Evolutionary conservation across 495 filamentous ascomycete species (phyloP), one percentile per base, ranked within the genome.

Genomic region (Talaromyces stipitatus): DNA sequence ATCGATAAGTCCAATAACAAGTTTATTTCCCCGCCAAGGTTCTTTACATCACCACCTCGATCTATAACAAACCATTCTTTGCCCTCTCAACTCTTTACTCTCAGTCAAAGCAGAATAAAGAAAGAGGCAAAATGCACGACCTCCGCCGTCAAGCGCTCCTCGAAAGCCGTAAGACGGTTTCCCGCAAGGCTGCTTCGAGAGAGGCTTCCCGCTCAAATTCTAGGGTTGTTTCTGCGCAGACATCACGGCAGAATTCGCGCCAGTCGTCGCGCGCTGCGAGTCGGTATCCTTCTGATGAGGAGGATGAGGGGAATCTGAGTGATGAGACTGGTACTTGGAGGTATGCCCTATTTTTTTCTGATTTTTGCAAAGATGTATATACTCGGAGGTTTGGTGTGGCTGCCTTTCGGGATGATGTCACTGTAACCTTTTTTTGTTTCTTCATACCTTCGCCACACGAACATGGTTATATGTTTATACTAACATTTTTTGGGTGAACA

Each of bases 141-240:
- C 81, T 97, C 54, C 82, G 89, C 63, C 85, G 92, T 66, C 89
- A 89, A 68, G 90, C 88, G 30, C 79, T 89, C 23, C 63, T 77
- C 10, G 88, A 92, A 76, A 89, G 86, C 73, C 84, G 85, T 67
- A 98, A 98, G 77, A 98, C 92, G 32, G 79, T 94, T 50, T 97
- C 94, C 32, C 85, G 87, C 66, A 96, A 96, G 73, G 91, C 91
- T 6, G 85, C 84, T 50, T 89, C 88, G 12, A 80, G 82, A 50
- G 80, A 84, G 47, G 82, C 83, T 10, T 89, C 89, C 1, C 78
- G 80, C 14, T 76, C 82, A 27, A 82, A 78, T 3, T 91, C 87
- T 3, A 82, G 82, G 47, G 74, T 72, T 20, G 78, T 69, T 62
- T 91, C 88, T 1, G 80, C 81, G 36, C 78, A 78, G 32, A 76